Evolutionary conservation across 2,329 filamentous ascomycete genomes (phyloP), one percentile per base, ranked within the genome.

Genomic region (Neofusicoccum parvum): DNA sequence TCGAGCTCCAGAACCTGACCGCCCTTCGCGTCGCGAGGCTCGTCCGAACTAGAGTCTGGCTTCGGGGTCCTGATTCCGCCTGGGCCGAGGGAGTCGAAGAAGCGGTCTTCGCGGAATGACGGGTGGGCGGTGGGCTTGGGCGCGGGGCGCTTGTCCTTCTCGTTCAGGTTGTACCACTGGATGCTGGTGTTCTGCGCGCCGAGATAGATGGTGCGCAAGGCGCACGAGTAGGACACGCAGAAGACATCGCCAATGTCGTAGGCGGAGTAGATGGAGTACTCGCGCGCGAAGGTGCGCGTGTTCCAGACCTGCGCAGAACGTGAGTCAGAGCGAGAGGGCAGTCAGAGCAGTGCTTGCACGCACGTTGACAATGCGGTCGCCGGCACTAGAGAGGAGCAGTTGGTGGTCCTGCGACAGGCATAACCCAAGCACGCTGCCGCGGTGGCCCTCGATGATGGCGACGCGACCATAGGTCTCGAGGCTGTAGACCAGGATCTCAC

Each of bases 201-300:
- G 49, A 97, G 86, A 76, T 97, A 98, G 3, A 97, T 85, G 0
- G 91, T 96, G 70, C 94, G 87, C 72, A 92, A 84, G 70, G 88
- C 85, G 6, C 88, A 81, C 3, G 93, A 97, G 77, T 96, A 97
- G 1, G 90, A 90, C n/a, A 97, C 89, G 71, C 92, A 96, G 76
- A 98, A 98, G 66, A 99, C 88, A 80, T 99, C 95, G 67, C 95
- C 95, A 46, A 97, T 91, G 72, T 98, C 95, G 78, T 96, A 94
- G 56, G 90, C 90, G 68, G 93, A 96, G 81, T 96, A 96, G 68
- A 98, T 91, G 68, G 95, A 92, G 80, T 94, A 95, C 0, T 95
- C 83, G 34, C 91, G 88, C 65, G 85, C 86, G 76, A 97, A 88
- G 5, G 88, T 90, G 49, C 82, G 84, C 1, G 94, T 91, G 71